These are phyloP conservation scores for Camelina hispida DNA, from an alignment of 345 rosid species.

Conservation along the genomic window DNA sequence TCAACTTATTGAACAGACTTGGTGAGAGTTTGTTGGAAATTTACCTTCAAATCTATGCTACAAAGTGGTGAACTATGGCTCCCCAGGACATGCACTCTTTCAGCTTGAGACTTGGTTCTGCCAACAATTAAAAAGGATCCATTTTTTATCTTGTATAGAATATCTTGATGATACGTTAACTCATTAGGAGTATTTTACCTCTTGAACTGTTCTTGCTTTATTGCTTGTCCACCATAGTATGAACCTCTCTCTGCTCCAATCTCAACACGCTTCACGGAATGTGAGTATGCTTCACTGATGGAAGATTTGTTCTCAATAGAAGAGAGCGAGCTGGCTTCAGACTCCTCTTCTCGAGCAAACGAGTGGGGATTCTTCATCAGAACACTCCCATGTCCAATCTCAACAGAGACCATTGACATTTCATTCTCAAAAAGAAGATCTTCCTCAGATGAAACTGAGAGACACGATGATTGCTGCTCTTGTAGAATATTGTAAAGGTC, in stretches of 20 bases:
- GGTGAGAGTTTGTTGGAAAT: constrained; percentile 37
- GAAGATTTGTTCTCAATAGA: constrained; percentile 77
- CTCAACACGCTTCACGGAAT: constrained; percentile 52
- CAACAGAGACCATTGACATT: constrained; percentile 95
- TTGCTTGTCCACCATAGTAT: constrained; percentile 50
- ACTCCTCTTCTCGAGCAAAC: constrained; percentile 91
- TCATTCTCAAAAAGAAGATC: constrained; percentile 91
- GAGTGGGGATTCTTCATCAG: constrained; percentile 82
- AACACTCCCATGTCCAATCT: constrained; percentile 96
- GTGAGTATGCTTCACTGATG: constrained; percentile 67
- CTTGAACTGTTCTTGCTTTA: constrained; percentile 63
- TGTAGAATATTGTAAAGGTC: constrained; percentile 86
- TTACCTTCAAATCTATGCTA: constrained; percentile 75
- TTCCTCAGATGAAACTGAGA: constrained; percentile 88
- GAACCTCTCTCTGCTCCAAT: constrained; percentile 46
- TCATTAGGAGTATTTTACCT: constrained; percentile 52
- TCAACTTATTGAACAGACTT: neutral
- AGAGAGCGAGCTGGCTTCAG: constrained; percentile 90
- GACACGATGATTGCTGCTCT: constrained; percentile 90
- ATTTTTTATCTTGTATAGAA: neutral
- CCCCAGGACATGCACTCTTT: constrained; percentile 62
- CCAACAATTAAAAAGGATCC: neutral
- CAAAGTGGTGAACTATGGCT: constrained; percentile 70
- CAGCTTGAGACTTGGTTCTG: constrained; percentile 58
- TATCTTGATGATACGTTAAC: neutral